Base-by-base conservation (phyloP, 768 basidiomycete genomes). In the Naematelia encephala region DNA sequence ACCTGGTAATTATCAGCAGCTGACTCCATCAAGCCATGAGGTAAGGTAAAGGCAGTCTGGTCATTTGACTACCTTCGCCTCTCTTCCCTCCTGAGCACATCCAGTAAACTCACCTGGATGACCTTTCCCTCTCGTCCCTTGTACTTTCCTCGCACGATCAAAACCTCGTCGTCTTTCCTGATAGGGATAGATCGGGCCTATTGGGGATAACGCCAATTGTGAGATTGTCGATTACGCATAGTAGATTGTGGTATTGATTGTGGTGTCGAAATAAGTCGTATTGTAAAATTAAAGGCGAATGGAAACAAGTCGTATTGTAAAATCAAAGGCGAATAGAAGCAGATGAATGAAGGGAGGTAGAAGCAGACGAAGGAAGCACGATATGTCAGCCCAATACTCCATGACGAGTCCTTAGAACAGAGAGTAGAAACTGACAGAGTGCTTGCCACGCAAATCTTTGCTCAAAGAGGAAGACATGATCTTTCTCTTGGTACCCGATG, bases 51-150 rank as follows among this genome's bases (percentile, higher is more conserved):
- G 5, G n/a, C 13, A n/a, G n/a, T n/a, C n/a, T n/a, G n/a, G n/a
- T n/a, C n/a, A n/a, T n/a, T n/a, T n/a, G n/a, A n/a, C n/a, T n/a
- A n/a, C n/a, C n/a, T n/a, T n/a, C n/a, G n/a, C n/a, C n/a, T n/a
- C n/a, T n/a, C n/a, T n/a, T n/a, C n/a, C n/a, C n/a, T n/a, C n/a
- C n/a, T n/a, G n/a, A n/a, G n/a, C n/a, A n/a, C n/a, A n/a, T n/a
- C n/a, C n/a, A n/a, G n/a, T n/a, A n/a, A n/a, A 61, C 76, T 58
- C 46, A 77, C 76, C 75, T 80, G 79, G 60, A 90, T 90, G 63
- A 99, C 86, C 82, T 97, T 97, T 74, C 94, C 94, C 83, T 99
- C 94, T 76, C 92, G 86, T 52, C 96, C 94, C 84, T 96, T 96
- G 85, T 96, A 92, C 80, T 94, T 93, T 57, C 94, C 94, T 66